Conservation (phyloP, 352 stramenopile genomes). For the Pilasporangium apinafurcum region DNA sequence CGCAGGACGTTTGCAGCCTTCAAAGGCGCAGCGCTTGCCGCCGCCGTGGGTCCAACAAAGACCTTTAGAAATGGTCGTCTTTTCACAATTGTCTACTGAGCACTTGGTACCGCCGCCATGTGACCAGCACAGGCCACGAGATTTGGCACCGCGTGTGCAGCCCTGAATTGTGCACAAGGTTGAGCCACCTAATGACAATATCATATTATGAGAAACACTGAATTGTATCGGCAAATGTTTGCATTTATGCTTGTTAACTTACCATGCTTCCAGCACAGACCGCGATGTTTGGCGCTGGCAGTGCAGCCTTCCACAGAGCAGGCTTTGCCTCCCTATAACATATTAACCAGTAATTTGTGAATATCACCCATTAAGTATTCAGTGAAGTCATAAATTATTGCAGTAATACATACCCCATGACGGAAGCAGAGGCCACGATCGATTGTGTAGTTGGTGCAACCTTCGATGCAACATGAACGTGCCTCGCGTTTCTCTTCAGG, state of each 20-base stretch:
- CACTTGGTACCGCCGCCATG: conserved; percentile 27
- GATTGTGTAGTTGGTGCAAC: conserved; percentile 42
- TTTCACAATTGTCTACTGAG: conserved; percentile 13
- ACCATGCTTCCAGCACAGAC: conserved; percentile 19
- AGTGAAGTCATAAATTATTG: conserved; percentile 5
- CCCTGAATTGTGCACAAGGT: conserved; percentile 16
- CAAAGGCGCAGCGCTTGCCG: conserved; percentile 22
- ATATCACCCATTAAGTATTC: neutral
- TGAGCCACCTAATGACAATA: conserved; percentile 10
- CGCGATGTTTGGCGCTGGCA: conserved; percentile 19
- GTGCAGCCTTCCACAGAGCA: conserved; percentile 20
- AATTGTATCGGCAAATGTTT: neutral
- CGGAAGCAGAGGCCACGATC: conserved; percentile 37
- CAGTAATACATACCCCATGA: conserved; percentile 13
- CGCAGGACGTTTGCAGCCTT: neutral
- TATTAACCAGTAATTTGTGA: neutral
- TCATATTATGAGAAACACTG: no score
- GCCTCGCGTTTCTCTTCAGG: conserved; percentile 26
- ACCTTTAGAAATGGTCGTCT: conserved; percentile 29
- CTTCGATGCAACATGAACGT: conserved; percentile 27
- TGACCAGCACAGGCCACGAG: conserved; percentile 18
- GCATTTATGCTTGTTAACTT: neutral
- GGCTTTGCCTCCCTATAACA: conserved; percentile 22
- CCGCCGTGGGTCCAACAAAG: conserved; percentile 35
- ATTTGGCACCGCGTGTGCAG: conserved; percentile 15